Evolutionary conservation across 345 rosid genomes (phyloP).

Genomic region (Syzygium grande): DNA sequence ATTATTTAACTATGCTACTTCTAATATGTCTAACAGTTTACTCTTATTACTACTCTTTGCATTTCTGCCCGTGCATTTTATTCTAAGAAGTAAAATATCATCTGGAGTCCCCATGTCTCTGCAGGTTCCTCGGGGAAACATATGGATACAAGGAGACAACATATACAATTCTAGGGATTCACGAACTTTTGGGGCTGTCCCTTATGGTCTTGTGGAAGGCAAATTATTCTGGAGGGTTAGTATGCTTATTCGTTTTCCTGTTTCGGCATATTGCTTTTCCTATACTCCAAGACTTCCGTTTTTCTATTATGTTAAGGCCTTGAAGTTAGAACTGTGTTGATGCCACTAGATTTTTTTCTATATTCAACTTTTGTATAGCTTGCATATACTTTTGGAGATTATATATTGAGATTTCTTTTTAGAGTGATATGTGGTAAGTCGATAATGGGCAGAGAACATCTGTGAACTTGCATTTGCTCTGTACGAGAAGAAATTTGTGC

Average conservation of each 20-base stretch:
- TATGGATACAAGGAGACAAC: constrained; percentile 74
- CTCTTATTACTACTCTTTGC: not conserved
- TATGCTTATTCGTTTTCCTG: not conserved
- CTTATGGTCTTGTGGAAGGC: constrained; percentile 65
- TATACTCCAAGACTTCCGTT: not conserved
- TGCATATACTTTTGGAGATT: not conserved
- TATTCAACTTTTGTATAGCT: not conserved
- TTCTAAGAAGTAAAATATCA: not conserved
- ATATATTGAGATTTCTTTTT: not conserved
- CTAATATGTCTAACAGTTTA: not conserved
- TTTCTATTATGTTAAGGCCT: not conserved
- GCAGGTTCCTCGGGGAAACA: constrained; percentile 72
- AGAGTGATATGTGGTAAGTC: not conserved
- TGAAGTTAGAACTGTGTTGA: not conserved
- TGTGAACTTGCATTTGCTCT: not conserved
- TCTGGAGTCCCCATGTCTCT: not conserved
- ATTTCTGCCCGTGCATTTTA: not conserved
- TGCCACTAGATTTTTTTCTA: not conserved
- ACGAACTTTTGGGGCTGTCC: constrained; percentile 63
- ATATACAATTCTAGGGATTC: constrained; percentile 51
- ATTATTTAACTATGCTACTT: not conserved
- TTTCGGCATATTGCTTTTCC: not conserved
- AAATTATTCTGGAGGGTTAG: constrained; percentile 59
- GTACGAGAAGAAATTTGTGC: not conserved
- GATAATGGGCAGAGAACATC: not conserved